Conservation (phyloP, 768 basidiomycete genomes). For the Paxillus involutus region DNA sequence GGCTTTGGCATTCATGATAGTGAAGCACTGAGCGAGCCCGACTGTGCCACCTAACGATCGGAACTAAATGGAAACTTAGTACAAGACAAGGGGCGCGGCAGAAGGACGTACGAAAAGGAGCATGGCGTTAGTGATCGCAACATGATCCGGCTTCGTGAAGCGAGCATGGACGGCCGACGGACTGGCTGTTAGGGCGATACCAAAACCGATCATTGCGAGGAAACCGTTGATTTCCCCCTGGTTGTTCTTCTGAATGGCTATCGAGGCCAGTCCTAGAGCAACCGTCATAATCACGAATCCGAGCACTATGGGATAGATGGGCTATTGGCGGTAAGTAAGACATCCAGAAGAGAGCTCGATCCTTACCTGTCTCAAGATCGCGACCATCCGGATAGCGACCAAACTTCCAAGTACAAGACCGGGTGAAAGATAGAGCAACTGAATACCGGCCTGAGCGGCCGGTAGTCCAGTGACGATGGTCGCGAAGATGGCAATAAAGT, state of each 20-base stretch:
- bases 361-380: constrained; percentile 35
- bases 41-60: constrained; percentile 51
- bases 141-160: constrained; percentile 41
- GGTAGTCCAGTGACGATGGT: constrained; percentile 42
- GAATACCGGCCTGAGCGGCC: constrained; percentile 42
- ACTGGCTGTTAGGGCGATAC: constrained; percentile 40
- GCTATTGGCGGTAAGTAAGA: constrained; percentile 25
- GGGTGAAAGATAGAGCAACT: constrained; percentile 53
- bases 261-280: constrained; percentile 43
- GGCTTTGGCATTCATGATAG: constrained; percentile 46
- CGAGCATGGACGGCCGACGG: constrained; percentile 45
- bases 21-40: constrained; percentile 53
- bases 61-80: constrained; percentile 30
- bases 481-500: constrained; percentile 54
- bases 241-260: constrained; percentile 39
- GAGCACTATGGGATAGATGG: constrained; percentile 40
- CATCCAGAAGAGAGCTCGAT: neutral
- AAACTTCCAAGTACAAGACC: constrained; percentile 42
- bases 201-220: constrained; percentile 45
- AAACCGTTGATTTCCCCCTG: constrained; percentile 38
- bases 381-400: constrained; percentile 35
- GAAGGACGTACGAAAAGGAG: constrained; percentile 42
- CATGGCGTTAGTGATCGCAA: constrained; percentile 45
- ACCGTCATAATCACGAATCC: constrained; percentile 39
- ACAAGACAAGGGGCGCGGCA: no score